Conservation (phyloP, 129 eudicot genomes). For the Rutidosis leptorrhynchoides region DNA sequence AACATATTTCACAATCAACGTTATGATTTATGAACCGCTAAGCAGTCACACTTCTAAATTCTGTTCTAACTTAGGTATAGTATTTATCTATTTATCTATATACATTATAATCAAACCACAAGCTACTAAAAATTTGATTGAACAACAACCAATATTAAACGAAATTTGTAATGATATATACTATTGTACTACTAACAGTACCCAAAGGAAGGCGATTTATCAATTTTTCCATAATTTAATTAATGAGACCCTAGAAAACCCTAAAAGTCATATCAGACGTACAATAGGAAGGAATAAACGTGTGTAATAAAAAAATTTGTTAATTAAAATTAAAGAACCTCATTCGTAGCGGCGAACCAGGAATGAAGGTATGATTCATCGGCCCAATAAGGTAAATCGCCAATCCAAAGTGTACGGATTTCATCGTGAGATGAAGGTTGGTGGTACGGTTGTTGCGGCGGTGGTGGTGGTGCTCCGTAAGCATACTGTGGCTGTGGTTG, state of each 20-base stretch:
- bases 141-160: not conserved
- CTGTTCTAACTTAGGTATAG: too few species aligned
- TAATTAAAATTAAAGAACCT: conserved; percentile 37
- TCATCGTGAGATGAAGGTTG: conserved; percentile 91
- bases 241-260: conserved; percentile 5
- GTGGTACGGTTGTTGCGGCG: conserved; percentile 62
- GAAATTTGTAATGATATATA: not conserved
- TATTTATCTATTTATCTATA: not conserved
- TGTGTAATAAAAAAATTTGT: not conserved
- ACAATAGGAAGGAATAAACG: not conserved
- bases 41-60: not conserved
- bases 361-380: conserved; percentile 75
- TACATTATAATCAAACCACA: not conserved
- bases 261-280: not conserved
- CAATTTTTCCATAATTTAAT: not conserved
- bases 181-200: not conserved
- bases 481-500: conserved; percentile 32
- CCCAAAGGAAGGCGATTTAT: not conserved
- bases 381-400: conserved; percentile 94
- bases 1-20: not conserved
- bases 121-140: not conserved
- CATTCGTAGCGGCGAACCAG: conserved; percentile 79
- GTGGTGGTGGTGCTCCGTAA: conserved; percentile 35
- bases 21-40: not conserved
- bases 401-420: conserved; percentile 98